phyloP scores from a whole-genome alignment of 345 rosid species.

The Atalantia buxifolia region DNA sequence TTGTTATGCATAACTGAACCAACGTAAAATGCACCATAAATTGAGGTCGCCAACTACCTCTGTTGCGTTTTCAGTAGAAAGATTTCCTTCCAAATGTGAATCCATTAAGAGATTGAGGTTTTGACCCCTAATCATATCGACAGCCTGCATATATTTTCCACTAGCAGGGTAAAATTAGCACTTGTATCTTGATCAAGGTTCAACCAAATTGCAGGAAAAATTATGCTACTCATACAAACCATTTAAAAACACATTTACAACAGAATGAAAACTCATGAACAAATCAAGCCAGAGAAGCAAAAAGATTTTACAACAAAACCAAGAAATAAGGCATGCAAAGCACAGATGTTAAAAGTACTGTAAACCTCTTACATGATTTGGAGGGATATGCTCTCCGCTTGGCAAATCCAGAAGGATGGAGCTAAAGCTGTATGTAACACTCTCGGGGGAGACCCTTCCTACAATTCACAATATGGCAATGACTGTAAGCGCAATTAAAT shows the following conservation, averaged over 20 bases:
- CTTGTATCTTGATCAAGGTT: not conserved
- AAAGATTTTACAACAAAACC: too few relatives aligned
- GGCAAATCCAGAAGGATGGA: conserved; percentile 90
- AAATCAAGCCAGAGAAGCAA: not conserved
- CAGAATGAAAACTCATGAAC: not conserved
- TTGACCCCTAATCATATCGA: conserved; percentile 65
- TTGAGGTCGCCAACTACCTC: too few relatives aligned
- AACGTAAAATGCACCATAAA: too few relatives aligned
- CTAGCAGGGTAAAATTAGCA: conserved; percentile 8
- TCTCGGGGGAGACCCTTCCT: conserved; percentile 94
- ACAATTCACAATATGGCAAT: conserved; percentile 17
- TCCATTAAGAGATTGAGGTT: conserved; percentile 78
- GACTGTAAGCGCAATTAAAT: not conserved
- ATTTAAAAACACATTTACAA: not conserved
- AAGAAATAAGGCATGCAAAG: too few relatives aligned
- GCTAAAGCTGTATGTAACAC: conserved; percentile 91
- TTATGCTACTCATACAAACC: not conserved
- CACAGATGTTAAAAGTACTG: not conserved
- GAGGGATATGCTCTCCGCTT: conserved; percentile 95
- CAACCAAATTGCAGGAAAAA: not conserved
- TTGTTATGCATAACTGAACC: too few relatives aligned
- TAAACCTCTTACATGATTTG: conserved; percentile 72
- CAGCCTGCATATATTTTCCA: conserved; percentile 20
- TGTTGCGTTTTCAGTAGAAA: too few relatives aligned
- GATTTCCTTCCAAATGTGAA: too few relatives aligned